Conservation (phyloP, 768 basidiomycete species). For the Cystoderma amianthinum region DNA sequence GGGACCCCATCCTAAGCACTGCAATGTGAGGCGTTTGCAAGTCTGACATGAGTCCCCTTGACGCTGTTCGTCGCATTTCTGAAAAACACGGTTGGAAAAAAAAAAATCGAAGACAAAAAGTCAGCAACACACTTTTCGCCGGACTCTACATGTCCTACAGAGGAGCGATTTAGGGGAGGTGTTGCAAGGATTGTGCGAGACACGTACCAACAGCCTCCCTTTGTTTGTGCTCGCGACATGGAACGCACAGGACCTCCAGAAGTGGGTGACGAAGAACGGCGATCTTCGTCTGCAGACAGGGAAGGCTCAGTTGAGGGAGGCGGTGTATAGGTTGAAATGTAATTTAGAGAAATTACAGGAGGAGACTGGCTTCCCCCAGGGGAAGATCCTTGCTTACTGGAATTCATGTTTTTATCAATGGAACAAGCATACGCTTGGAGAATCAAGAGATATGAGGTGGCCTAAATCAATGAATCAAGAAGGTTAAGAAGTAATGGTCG, state of each 20-base stretch:
- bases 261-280: slow-evolving; percentile 16
- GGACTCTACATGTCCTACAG: slow-evolving; percentile 73
- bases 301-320: slow-evolving; percentile 24
- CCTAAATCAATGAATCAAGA: too few relatives aligned
- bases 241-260: slow-evolving; percentile 41
- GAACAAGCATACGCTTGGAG: slow-evolving; percentile 14
- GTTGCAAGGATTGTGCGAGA: background rate
- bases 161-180: slow-evolving; percentile 5
- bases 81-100: slow-evolving; percentile 8
- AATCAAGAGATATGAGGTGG: slow-evolving; percentile 14
- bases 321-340: slow-evolving; percentile 16
- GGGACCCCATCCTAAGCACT: slow-evolving; percentile 81
- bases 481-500: slow-evolving; percentile 26
- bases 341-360: slow-evolving; percentile 40
- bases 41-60: slow-evolving; percentile 78
- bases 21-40: slow-evolving; percentile 72
- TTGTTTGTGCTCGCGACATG: slow-evolving; percentile 46
- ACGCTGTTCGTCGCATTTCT: slow-evolving; percentile 90
- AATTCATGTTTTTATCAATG: slow-evolving; percentile 5
- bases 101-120: slow-evolving; percentile 3
- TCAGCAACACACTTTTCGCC: slow-evolving; percentile 58
- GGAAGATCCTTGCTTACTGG: slow-evolving; percentile 28
- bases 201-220: slow-evolving; percentile 80
- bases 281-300: slow-evolving; percentile 18
- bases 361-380: slow-evolving; percentile 43